Base-by-base conservation (phyloP, 2,329 filamentous ascomycete species). In the Xylogone sp. region DNA sequence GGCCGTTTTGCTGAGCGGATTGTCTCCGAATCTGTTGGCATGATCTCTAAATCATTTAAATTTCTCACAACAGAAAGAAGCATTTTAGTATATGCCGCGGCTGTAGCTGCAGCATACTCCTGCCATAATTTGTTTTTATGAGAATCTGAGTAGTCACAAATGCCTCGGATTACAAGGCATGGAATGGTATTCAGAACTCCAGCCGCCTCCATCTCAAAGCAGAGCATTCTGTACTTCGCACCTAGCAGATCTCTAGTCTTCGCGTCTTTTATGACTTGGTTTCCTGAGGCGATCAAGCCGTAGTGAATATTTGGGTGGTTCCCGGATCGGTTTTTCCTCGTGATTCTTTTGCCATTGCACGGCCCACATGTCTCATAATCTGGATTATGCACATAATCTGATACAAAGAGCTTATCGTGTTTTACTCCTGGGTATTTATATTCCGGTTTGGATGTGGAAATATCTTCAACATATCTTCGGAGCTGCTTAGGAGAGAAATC, bases 211-310 rank as follows among this genome's bases (percentile, higher is more conserved):
- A 55, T 56, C 34, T 58, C 51, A 43, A 54, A 54, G 18, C 55
- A 57, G 12, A 57, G 18, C 8, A 55, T 31, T 31, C 13, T 31
- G 13, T 31, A 13, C 13, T 31, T 31, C 7, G 27, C 50, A 43
- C 29, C 45, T 46, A 10, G 22, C n/a, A 18, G 2, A 18, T 43
- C 10, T 20, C 48, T 31, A 13, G 27, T 31, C 13, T 31, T 31
- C 27, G 27, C 7, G 19, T 65, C 61, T 49, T 62, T 62, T 48
- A 68, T 59, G 0, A 69, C 50, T 45, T 64, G 68, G 0, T 69
- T 62, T 0, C 67, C 65, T 6, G 59, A 62, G n/a, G 57, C 59
- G 44, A 62, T 57, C 3, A 57, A 34, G 42, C 59, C 57, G 52
- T 62, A 62, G 55, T 63, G 61, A 49, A 63, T 31, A 13, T 7